A percentile compares a stretch with the other conserved stretches of the same genome.
Conservation (phyloP, 2,329 filamentous ascomycete genomes). For the Geoglossum cookeanum region DNA sequence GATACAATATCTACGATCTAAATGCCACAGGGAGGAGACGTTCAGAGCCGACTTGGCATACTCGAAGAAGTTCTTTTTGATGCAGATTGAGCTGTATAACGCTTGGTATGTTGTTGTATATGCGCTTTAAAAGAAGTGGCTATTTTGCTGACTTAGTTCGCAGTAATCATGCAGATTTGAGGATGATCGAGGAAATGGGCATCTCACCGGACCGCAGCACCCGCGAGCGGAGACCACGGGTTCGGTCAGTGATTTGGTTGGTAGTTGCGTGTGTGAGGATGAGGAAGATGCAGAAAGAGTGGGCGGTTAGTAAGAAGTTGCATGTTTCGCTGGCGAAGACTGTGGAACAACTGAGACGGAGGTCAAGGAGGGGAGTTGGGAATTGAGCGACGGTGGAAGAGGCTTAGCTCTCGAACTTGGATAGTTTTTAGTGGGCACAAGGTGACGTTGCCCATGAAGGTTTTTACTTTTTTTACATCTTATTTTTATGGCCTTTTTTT, state of each 20-base stretch:
- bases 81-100: constrained; percentile 66
- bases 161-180: constrained; percentile 84
- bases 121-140: constrained; percentile 2
- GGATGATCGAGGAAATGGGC: constrained; percentile 69
- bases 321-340: not conserved
- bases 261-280: constrained; percentile 33
- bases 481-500: too few relatives aligned
- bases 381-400: not conserved
- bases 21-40: constrained; percentile 59
- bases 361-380: not conserved
- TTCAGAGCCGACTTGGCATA: constrained; percentile 67
- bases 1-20: constrained; percentile 75
- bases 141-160: constrained; percentile 11
- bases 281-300: constrained; percentile 27
- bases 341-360: constrained; percentile 1
- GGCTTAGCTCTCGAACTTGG: too few relatives aligned
- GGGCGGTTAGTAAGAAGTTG: constrained; percentile 31
- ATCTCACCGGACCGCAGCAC: constrained; percentile 31
- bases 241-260: constrained; percentile 29
- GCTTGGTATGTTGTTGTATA: constrained; percentile 53
- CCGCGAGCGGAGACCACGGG: constrained; percentile 24
- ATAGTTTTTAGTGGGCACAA: too few relatives aligned
- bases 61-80: constrained; percentile 66
- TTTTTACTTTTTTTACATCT: not conserved
- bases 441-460: not conserved